Conservation (phyloP, 495 filamentous ascomycete species). For the Penicillium salamii region DNA sequence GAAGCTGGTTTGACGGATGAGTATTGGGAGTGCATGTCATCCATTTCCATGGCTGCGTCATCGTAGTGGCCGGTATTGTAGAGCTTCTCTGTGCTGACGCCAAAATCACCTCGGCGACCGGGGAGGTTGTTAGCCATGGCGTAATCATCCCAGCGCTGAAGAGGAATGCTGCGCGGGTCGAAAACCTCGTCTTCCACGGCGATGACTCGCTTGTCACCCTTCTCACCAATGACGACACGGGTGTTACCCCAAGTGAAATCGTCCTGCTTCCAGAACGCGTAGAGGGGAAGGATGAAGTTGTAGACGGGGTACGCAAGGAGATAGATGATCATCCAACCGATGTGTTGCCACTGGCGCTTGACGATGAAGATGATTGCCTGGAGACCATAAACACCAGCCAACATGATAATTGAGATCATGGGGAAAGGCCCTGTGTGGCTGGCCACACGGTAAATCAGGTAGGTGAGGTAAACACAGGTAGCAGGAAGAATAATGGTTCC, state of each 20-base stretch:
- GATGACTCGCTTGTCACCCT: conserved; percentile 82
- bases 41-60: conserved; percentile 76
- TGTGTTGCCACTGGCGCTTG: conserved; percentile 93
- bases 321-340: conserved; percentile 99
- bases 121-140: conserved; percentile 87
- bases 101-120: conserved; percentile 72
- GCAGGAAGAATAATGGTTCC: conserved; percentile 93
- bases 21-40: conserved; percentile 95
- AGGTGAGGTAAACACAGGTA: conserved; percentile 84
- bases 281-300: conserved; percentile 86
- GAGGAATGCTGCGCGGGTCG: conserved; percentile 85
- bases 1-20: conserved; percentile 93
- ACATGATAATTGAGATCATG: conserved; percentile 78
- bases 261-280: conserved; percentile 99
- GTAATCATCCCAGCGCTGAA: conserved; percentile 97
- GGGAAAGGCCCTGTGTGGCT: conserved; percentile 74
- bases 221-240: conserved; percentile 85
- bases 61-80: conserved; percentile 55
- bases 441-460: conserved; percentile 79
- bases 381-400: conserved; percentile 90
- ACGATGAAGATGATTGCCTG: conserved; percentile 95
- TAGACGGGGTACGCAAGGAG: conserved; percentile 90
- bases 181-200: conserved; percentile 85
- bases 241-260: conserved; percentile 64
- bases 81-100: conserved; percentile 59